These are phyloP conservation scores for Corylus americana DNA, from an alignment of 306 rosid species.

Conservation along the genomic window DNA sequence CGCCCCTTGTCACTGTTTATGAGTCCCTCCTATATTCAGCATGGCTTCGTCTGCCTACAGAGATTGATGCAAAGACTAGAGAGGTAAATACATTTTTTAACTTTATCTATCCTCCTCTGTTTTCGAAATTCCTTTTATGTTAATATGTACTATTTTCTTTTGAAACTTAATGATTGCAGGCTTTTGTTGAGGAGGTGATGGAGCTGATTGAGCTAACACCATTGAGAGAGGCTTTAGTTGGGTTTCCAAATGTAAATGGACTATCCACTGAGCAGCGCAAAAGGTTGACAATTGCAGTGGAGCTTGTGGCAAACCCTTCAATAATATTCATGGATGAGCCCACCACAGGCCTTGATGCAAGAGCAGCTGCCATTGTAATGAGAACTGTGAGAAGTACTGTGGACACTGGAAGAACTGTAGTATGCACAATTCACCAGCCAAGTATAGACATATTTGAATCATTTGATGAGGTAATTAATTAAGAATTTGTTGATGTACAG, in stretches of 20 bases:
- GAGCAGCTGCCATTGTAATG: conserved; percentile 63
- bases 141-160: neutral
- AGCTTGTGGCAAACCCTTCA: conserved; percentile 58
- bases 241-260: conserved; percentile 50
- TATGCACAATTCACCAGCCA: conserved; percentile 63
- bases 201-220: conserved; percentile 48
- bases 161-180: conserved; percentile 20
- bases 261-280: conserved; percentile 57
- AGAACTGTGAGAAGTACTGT: conserved; percentile 56
- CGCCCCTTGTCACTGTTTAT: conserved; percentile 53
- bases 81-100: conserved; percentile 25
- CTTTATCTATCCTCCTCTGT: neutral
- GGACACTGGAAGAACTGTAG: conserved; percentile 58
- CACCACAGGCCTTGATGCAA: conserved; percentile 59
- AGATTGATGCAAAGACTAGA: conserved; percentile 38
- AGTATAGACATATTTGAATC: conserved; percentile 62
- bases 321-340: conserved; percentile 64
- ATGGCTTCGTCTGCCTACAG: conserved; percentile 50
- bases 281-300: conserved; percentile 56
- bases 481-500: neutral
- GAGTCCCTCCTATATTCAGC: conserved; percentile 57
- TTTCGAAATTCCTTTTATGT: no score
- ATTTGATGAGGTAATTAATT: conserved; percentile 47
- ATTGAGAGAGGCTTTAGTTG: conserved; percentile 46
- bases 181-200: conserved; percentile 60